phyloP scores from a whole-genome alignment of 441 rosid species.

The Viola pubescens region DNA sequence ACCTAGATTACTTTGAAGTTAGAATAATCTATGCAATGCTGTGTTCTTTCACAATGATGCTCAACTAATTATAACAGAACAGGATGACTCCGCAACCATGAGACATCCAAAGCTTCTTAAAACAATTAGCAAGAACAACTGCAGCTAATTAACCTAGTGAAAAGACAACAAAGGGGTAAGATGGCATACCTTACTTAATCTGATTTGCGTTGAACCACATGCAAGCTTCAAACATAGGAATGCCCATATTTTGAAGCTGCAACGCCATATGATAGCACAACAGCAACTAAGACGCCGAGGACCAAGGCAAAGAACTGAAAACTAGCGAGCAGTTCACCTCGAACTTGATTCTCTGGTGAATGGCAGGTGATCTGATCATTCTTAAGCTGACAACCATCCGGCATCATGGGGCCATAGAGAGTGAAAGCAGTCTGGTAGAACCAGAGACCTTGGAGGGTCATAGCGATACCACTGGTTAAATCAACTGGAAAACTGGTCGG shows the following conservation, averaged over 20 bases:
- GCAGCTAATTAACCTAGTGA: background rate
- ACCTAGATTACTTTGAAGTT: too few relatives aligned
- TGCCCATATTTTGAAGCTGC: slow-evolving; percentile 52
- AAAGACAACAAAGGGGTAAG: background rate
- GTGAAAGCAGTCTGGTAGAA: slow-evolving; percentile 93
- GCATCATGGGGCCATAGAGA: slow-evolving; percentile 93
- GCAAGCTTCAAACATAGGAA: slow-evolving; percentile 25
- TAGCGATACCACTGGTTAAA: slow-evolving; percentile 58
- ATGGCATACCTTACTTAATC: slow-evolving; percentile 12
- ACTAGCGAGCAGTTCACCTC: slow-evolving; percentile 81
- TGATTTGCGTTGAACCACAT: slow-evolving; percentile 10
- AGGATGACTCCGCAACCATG: too few relatives aligned
- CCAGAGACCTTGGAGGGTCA: slow-evolving; percentile 95
- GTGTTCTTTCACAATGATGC: too few relatives aligned
- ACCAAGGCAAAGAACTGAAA: slow-evolving; percentile 70
- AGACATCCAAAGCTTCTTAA: background rate
- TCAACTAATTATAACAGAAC: too few relatives aligned
- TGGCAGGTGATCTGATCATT: slow-evolving; percentile 40
- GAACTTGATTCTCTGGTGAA: slow-evolving; percentile 45
- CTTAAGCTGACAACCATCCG: slow-evolving; percentile 62
- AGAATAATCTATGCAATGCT: too few relatives aligned
- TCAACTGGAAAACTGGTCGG: slow-evolving; percentile 78
- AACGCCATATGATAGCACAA: slow-evolving; percentile 45
- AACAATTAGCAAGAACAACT: background rate
- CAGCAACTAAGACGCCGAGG: slow-evolving; percentile 54